Evolutionary conservation across 108 stramenopile species (phyloP).

Genomic region (Fragilaria radians): DNA sequence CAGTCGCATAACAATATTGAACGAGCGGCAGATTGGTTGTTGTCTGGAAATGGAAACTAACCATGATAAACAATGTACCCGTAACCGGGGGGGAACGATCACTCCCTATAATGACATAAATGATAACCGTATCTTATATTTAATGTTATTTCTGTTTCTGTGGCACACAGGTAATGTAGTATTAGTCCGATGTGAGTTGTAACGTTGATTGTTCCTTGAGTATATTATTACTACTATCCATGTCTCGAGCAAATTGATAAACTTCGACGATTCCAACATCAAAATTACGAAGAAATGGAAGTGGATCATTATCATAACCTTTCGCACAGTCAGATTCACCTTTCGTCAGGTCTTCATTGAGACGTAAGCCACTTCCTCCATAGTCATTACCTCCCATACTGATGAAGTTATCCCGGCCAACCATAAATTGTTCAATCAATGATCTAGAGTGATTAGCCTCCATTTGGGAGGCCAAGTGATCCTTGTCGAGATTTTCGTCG

Average conservation of each 20-base stretch:
- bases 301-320: conserved; percentile 74
- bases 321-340: conserved; percentile 54
- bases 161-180: no score
- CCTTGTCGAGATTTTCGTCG: no score
- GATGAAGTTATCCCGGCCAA: conserved; percentile 48
- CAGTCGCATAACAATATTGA: conserved; percentile 72
- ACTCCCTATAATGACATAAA: no score
- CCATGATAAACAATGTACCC: no score
- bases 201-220: no score
- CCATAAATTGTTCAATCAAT: conserved; percentile 70
- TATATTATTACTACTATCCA: conserved; percentile 25
- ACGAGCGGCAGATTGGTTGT: conserved; percentile 77
- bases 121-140: no score
- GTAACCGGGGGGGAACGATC: no score
- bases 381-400: conserved; percentile 72
- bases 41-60: conserved; percentile 33
- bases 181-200: no score
- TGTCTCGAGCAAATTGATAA: conserved; percentile 42
- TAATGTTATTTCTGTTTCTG: no score
- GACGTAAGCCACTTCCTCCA: conserved; percentile 58
- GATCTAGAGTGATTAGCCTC: conserved; percentile 20
- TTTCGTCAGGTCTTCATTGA: conserved; percentile 73
- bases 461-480: conserved; percentile 20
- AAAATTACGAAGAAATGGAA: conserved; percentile 41
- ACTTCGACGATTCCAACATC: conserved; percentile 76